Base-by-base conservation (phyloP, 805 yeast species). In the Isabelozyma heimii region DNA sequence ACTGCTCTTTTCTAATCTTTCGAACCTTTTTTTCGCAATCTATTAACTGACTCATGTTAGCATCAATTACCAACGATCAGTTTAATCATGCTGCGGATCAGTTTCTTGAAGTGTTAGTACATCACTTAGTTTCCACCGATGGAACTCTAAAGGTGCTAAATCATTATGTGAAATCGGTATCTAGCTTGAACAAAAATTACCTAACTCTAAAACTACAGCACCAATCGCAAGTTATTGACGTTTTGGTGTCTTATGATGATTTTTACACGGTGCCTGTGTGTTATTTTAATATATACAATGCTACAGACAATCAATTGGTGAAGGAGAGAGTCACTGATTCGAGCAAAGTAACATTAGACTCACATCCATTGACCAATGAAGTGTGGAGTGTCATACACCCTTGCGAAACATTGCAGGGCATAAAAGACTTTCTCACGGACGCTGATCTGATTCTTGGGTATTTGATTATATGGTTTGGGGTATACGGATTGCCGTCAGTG, bases 181-280 rank as follows among this genome's bases (percentile, higher is more conserved):
- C 12, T 13, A 7, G n/a, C 4, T 13, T 30, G 35, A 12, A 6
- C 46, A 45, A 5, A 4, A 40, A 17, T 17, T 35, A 20, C 39
- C 28, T 10, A 17, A 10, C 9, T 13, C 3, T 40, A 7, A 10
- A 24, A 14, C 27, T 30, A 16, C 13, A 8, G 14, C 14, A 17
- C 37, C 24, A 17, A n/a, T 16, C 14, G 9, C n/a, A 14, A 27
- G 33, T 14, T 17, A 33, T 66, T 9, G 62, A 62, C 10, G 56
- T 69, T 38, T 63, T 69, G 1, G 47, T 70, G 1, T 54, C 62
- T 2, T 72, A 51, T 47, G 69, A 69, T 52, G 53, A 48, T 8
- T 58, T 66, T 43, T 72, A 67, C 50, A 43, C 37, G 17, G 67
- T 60, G 1, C 77, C 77, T 0, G 61, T 69, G 5, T 48, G 66